Percentiles rank a stretch among this genome's conserved stretches.
These are phyloP conservation scores for Hyaloperonospora arabidopsidis DNA, from an alignment of 352 stramenopile species.

Conservation along the genomic window DNA sequence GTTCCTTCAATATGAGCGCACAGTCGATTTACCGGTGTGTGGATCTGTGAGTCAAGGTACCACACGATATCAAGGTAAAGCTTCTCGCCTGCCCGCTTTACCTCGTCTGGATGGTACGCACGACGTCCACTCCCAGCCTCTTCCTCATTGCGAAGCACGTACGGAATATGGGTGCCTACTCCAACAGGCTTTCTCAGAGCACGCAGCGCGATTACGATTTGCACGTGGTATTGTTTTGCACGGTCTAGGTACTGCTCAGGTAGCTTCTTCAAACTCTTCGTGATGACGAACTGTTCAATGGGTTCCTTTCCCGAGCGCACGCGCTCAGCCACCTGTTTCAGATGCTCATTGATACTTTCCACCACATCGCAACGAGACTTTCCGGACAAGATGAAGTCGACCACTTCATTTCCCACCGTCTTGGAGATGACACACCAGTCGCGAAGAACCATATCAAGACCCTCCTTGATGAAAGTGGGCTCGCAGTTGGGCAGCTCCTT, in stretches of 20 bases:
- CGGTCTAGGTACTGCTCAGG: constrained; percentile 96
- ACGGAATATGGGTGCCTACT: constrained; percentile 98
- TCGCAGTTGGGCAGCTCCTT: constrained; percentile 69
- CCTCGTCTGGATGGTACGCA: constrained; percentile 85
- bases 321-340: constrained; percentile 86
- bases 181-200: constrained; percentile 93
- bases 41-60: constrained; percentile 95
- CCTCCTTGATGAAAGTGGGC: constrained; percentile 91
- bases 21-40: constrained; percentile 95
- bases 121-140: constrained; percentile 60
- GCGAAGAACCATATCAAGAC: constrained; percentile 94
- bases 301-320: constrained; percentile 91
- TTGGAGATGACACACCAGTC: constrained; percentile 99
- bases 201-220: constrained; percentile 95
- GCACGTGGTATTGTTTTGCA: constrained; percentile 95
- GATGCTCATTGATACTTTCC: constrained; percentile 94
- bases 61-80: constrained; percentile 93
- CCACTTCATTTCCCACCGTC: constrained; percentile 91
- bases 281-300: constrained; percentile 98
- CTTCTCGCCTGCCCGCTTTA: constrained; percentile 60
- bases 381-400: constrained; percentile 97
- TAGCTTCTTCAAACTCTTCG: constrained; percentile 98
- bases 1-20: constrained; percentile 98
- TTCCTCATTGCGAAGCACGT: constrained; percentile 92
- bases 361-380: constrained; percentile 92